phyloP scores from a whole-genome alignment of 306 rosid genomes.

The Vachellia pachyceras region DNA sequence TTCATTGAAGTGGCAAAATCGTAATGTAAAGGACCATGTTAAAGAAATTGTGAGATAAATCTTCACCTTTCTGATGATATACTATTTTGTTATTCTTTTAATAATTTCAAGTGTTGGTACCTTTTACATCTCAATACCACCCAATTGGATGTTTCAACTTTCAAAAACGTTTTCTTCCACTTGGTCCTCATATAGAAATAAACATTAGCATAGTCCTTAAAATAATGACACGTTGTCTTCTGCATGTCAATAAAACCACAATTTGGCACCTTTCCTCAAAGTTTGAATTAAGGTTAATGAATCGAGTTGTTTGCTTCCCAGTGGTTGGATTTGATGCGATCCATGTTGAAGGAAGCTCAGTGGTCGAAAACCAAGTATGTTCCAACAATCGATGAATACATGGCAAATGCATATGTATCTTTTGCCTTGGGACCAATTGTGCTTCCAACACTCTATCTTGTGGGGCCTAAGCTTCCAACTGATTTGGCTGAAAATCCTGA shows the following conservation, averaged over 20 bases:
- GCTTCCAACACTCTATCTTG: slow-evolving; percentile 76
- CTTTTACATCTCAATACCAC: background rate
- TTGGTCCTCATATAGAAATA: background rate
- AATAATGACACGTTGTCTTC: background rate
- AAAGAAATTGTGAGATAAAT: slow-evolving; percentile 65
- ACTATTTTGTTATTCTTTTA: slow-evolving; percentile 16
- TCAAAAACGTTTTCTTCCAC: background rate
- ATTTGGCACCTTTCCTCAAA: background rate
- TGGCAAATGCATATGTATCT: slow-evolving; percentile 65
- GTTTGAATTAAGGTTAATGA: background rate
- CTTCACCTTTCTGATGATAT: slow-evolving; percentile 31
- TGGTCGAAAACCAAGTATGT: slow-evolving; percentile 58
- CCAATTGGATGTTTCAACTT: background rate
- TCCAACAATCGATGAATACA: slow-evolving; percentile 75
- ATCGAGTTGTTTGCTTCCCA: slow-evolving; percentile 45
- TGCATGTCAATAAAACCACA: background rate
- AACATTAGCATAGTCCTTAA: background rate
- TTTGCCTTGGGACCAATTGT: slow-evolving; percentile 81
- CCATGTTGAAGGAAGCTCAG: slow-evolving; percentile 76
- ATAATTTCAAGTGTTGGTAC: background rate
- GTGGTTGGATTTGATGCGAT: slow-evolving; percentile 75
- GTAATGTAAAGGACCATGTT: slow-evolving; percentile 55
- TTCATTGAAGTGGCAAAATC: slow-evolving; percentile 63
- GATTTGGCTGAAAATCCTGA: slow-evolving; percentile 49
- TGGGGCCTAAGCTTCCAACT: slow-evolving; percentile 76